Evolutionary conservation across 2,329 filamentous ascomycete genomes (phyloP), one percentile per base, ranked within the genome.

Genomic region (Botrytis galanthina): DNA sequence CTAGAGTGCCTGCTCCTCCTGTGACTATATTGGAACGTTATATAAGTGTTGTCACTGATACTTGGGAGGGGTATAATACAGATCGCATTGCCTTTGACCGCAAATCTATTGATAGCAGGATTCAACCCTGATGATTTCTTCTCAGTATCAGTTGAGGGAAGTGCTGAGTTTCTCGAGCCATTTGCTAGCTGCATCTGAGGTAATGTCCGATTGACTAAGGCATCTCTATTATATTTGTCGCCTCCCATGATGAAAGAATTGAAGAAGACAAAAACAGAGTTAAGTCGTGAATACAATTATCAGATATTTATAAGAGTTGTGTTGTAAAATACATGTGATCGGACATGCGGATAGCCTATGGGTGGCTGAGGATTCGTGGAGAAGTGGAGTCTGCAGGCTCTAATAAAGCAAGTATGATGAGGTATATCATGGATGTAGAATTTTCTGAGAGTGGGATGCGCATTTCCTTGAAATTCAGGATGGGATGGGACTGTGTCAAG

Each of bases 1-100:
- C 90, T 0, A 92, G 83, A 18, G 87, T 89, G 6, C 91, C 91
- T 22, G 89, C 87, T 46, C 91, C 91, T 29, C 91, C 91, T 0
- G 91, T 92, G 20, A 93, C 77, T 62, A 74, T 73, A 62, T 48
- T 35, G 14, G 48, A n/a, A 0, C 29, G 16, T 71, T 67, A 71
- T 61, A 35, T 42, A 3, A 57, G 16, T 51, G 18, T 29, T 22
- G 18, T 22, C 6, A 14, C 42, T 67, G 51, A 22, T 39, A 26
- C 4, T 59, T 22, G 26, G 46, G 35, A 22, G 6, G 7, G 10
- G n/a, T 6, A 18, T 35, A 14, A 12, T 59, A 72, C 69, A 60
- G 14, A 73, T 72, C 4, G 72, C 72, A 67, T 73, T 73, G n/a
- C 72, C 72, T 35, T 54, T 46, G 1, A 73, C 69, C 2, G 46